Conservation (phyloP, 2,329 filamentous ascomycete species). For the Epichloe bromicola region DNA sequence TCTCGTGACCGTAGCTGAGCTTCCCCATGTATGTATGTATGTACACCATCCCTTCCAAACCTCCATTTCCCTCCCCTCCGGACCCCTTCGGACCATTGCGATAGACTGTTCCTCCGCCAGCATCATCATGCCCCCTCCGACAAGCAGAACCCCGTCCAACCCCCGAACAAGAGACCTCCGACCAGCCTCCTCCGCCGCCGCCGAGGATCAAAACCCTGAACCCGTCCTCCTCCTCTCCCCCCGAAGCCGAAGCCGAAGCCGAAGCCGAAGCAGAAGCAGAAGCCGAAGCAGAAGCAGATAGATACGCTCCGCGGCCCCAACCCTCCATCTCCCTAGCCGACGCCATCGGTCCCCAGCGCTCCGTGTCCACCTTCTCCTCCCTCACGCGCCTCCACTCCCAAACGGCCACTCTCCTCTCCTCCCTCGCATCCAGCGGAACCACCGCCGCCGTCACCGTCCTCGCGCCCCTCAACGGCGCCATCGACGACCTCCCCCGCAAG, state of each 20-base stretch:
- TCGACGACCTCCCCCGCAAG: slow-evolving; percentile 68
- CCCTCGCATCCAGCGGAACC: slow-evolving; percentile 48
- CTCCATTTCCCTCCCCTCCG: not conserved
- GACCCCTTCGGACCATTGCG: too few relatives aligned
- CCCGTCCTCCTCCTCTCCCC: slow-evolving; percentile 5
- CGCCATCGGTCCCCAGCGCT: slow-evolving; percentile 65
- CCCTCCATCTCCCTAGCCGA: slow-evolving; percentile 62
- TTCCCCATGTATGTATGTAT: too few relatives aligned
- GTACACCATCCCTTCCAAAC: too few relatives aligned
- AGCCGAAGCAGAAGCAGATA: not conserved
- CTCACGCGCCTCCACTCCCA: slow-evolving; percentile 63
- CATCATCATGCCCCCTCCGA: not conserved
- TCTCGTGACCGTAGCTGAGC: not conserved
- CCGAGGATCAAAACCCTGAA: slow-evolving; percentile 3
- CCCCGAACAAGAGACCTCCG: not conserved
- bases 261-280: too few relatives aligned
- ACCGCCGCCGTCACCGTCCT: slow-evolving; percentile 51
- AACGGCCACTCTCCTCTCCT: slow-evolving; percentile 56
- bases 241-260: too few relatives aligned
- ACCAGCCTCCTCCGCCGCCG: not conserved
- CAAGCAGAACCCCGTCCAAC: not conserved
- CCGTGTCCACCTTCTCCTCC: slow-evolving; percentile 73
- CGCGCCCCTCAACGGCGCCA: slow-evolving; percentile 71
- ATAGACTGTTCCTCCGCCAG: not conserved
- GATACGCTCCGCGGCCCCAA: slow-evolving; percentile 5